Conservation (phyloP, 768 basidiomycete genomes). For the Crassisporium funariophilum region DNA sequence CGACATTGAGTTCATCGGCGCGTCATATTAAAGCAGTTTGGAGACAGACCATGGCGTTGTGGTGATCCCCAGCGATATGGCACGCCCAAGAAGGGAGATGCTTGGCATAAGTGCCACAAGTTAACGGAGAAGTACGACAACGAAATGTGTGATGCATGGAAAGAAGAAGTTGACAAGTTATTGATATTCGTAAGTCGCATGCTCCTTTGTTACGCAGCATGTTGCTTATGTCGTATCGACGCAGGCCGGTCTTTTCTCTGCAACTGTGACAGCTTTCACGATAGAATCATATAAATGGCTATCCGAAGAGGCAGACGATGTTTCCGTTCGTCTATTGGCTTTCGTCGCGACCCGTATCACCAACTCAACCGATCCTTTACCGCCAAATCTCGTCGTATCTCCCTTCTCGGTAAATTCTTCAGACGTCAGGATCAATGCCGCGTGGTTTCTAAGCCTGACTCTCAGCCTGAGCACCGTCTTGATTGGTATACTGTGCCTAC, state of each 20-base stretch:
- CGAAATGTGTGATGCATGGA: conserved; percentile 31
- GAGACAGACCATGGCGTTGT: conserved; percentile 23
- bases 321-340: conserved; percentile 18
- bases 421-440: conserved; percentile 26
- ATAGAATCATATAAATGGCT: conserved; percentile 31
- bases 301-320: conserved; percentile 20
- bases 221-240: not conserved
- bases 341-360: conserved; percentile 15
- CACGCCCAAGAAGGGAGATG: conserved; percentile 19
- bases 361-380: conserved; percentile 7
- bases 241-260: conserved; percentile 30
- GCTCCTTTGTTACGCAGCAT: not conserved
- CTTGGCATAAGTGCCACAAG: conserved; percentile 27
- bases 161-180: conserved; percentile 32
- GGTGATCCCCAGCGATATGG: conserved; percentile 21
- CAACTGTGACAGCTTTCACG: conserved; percentile 28
- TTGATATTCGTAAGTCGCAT: conserved; percentile 29
- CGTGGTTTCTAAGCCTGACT: conserved; percentile 29
- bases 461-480: conserved; percentile 26
- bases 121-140: conserved; percentile 29
- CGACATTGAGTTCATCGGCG: not conserved
- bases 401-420: conserved; percentile 20
- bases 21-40: conserved; percentile 3
- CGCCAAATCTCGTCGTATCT: not conserved
- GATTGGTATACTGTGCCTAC: conserved; percentile 28